Evolutionary conservation across 257 asterid species (phyloP), one percentile per base, ranked within the genome.

Genomic region (Osmanthus fragrans): DNA sequence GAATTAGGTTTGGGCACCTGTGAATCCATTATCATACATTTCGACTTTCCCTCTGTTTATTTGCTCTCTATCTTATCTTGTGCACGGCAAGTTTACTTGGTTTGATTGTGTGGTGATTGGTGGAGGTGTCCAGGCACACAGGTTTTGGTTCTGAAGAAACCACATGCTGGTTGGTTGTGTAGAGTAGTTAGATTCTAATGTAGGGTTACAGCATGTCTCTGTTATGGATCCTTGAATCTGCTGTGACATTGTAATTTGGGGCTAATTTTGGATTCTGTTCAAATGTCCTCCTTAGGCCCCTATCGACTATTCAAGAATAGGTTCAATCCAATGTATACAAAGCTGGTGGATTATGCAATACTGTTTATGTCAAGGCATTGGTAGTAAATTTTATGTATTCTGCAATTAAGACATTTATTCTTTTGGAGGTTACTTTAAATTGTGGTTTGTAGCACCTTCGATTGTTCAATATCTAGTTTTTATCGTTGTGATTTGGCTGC

Each of bases 161-260:
- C 76, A 80, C 66, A 79, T 77, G 83, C 77, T 78, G 88, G 87
- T 72, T 89, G 89, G 51, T 11, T 42, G 51, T 42, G 18, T 87
- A 84, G 94, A 84, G 83, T 85, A 79, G 77, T 84, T 88, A 85
- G 90, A 82, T 80, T 81, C 87, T 90, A 80, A 85, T 86, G 75
- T 87, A 85, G 90, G 85, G 77, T 73, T 81, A 82, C 77, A 81
- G 81, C 74, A 60, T 60, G 33, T 60, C 18, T 23, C 34, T 60
- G 32, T 6, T 8, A 25, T 10, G 33, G 68, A 60, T 60, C 33
- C 21, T 60, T 25, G 33, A 60, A 10, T 60, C 68, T 60, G 5
- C 13, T 72, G 72, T 71, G 89, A 67, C 82, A 73, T 66, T 85
- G 86, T 81, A 80, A 80, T 82, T 68, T 32, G 34, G 72, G 82